Base-by-base conservation (phyloP, 2,329 filamentous ascomycete species). In the Didymella glomerata region DNA sequence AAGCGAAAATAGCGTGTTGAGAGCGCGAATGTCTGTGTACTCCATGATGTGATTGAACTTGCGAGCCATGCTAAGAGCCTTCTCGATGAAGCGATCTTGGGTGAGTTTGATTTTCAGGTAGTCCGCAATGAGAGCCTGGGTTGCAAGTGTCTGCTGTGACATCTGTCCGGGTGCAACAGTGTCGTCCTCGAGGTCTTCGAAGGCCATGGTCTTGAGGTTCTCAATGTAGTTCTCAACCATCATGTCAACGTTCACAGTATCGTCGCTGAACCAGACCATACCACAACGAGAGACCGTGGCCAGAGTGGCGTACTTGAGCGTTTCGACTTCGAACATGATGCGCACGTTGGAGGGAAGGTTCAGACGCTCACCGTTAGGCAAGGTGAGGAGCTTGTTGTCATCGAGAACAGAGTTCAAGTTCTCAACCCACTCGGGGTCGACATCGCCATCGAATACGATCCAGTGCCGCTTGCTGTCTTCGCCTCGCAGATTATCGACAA, bases 211-310 rank as follows among this genome's bases (percentile, higher is more conserved):
- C 67, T 90, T 89, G 38, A 99, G 86, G 46, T 89, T 88, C 61
- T 95, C 88, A 51, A 99, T 86, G 72, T 99, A 97, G 78, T 98
- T 92, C 63, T 87, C 84, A 40, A 98, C 90, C 88, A 98, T 91
- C 90, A 99, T 97, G 66, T 86, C 86, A 1, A 94, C 87, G 30
- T 92, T 94, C 40, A 99, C 94, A 27, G 93, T 98, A 73, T 99
- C 96, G 71, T 97, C 94, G 75, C 93, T 99, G 81, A 98, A 99
- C 95, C 95, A 99, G 14, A 99, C 96, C 95, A 99, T 99, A 84
- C 95, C 95, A 77, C 95, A 99, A 80, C 95, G 93, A 88, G 91
- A 96, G 73, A 99, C 95, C n/a, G 95, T 99, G 55, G 95, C 95
- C 44, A 99, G 86, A 0, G 95, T 99, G 36, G 95, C 95, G 75